These are phyloP conservation scores for Leccinum subrobustum DNA, from an alignment of 1,284 basidiomycete genomes.

Conservation along the genomic window DNA sequence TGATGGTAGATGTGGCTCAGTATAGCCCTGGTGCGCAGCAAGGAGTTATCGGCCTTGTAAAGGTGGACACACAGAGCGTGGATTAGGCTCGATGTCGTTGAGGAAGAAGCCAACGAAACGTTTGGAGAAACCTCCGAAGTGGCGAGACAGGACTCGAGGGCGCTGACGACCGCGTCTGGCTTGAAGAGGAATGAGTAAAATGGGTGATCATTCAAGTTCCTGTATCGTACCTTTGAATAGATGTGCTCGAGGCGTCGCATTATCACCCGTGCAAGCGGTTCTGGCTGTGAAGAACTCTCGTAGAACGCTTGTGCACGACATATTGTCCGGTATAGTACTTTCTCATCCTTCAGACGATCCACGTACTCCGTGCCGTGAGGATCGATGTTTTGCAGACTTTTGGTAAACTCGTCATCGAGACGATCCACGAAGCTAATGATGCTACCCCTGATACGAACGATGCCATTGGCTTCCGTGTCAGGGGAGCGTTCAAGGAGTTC, in stretches of 20 bases:
- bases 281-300: slow-evolving; percentile 73
- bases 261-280: slow-evolving; percentile 84
- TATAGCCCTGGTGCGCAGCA: slow-evolving; percentile 95
- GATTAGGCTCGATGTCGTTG: slow-evolving; percentile 72
- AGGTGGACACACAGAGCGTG: slow-evolving; percentile 90
- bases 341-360: slow-evolving; percentile 93
- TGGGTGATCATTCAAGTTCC: neutral
- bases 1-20: slow-evolving; percentile 98
- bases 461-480: slow-evolving; percentile 59
- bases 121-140: slow-evolving; percentile 57
- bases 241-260: slow-evolving; percentile 98
- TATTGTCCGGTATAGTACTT: slow-evolving; percentile 91
- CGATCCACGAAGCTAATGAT: slow-evolving; percentile 95
- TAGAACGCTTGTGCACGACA: slow-evolving; percentile 92
- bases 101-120: slow-evolving; percentile 54
- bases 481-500: slow-evolving; percentile 87
- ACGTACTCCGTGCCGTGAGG: slow-evolving; percentile 99
- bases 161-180: slow-evolving; percentile 92
- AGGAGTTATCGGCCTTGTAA: slow-evolving; percentile 89
- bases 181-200: slow-evolving; percentile 35
- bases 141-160: slow-evolving; percentile 74
- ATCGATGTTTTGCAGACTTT: slow-evolving; percentile 97
- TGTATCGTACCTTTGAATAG: slow-evolving; percentile 81
- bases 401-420: slow-evolving; percentile 98
- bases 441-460: slow-evolving; percentile 85